Evolutionary conservation across 495 filamentous ascomycete species (phyloP), one percentile per base, ranked within the genome.

Genomic region (Talaromyces proteolyticus): DNA sequence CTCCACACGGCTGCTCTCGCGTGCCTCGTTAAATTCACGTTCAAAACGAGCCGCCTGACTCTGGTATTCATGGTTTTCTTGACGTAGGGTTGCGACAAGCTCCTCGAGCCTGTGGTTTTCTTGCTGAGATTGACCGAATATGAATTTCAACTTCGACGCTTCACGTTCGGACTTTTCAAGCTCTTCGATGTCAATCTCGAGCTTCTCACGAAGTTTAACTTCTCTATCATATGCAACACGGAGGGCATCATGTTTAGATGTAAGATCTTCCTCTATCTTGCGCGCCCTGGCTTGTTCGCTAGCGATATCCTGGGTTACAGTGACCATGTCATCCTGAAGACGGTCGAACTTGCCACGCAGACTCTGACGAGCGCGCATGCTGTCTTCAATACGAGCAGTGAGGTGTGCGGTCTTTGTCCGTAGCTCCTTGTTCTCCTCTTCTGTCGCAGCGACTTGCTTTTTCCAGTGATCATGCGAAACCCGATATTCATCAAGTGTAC

Each of bases 291-390:
- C 79, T 58, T 90, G 89, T 60, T 96, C 90, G 49, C 84, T 78
- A 14, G 82, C 80, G 47, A 95, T 81, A 46, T 94, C 85, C 39
- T 77, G 75, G 48, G 85, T 83, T n/a, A 87, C 82, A 45, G 68
- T 73, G 10, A 81, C 78, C 85, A 97, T 89, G 49, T 96, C 88
- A 55, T 86, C 78, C 68, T 96, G 90, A 42, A 97, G 68, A 47
- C 75, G 77, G 55, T 90, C 80, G 58, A 95, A 85, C 62, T 91
- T 92, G 58, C 76, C 74, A 53, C 87, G 81, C 70, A 95, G 85
- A 57, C 73, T 78, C 55, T 91, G 86, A 46, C 89, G 83, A 53
- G 86, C 77, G 53, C 82, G 78, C 61, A 88, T 81, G 62, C 84
- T 88, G 65, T 96, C 91, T 66, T 95, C 84, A 44, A 95, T 80